Percentiles rank a stretch among this genome's conserved stretches.
Evolutionary conservation across 2,329 filamentous ascomycete species (phyloP).

Genomic region (Trichoderma simmonsii): DNA sequence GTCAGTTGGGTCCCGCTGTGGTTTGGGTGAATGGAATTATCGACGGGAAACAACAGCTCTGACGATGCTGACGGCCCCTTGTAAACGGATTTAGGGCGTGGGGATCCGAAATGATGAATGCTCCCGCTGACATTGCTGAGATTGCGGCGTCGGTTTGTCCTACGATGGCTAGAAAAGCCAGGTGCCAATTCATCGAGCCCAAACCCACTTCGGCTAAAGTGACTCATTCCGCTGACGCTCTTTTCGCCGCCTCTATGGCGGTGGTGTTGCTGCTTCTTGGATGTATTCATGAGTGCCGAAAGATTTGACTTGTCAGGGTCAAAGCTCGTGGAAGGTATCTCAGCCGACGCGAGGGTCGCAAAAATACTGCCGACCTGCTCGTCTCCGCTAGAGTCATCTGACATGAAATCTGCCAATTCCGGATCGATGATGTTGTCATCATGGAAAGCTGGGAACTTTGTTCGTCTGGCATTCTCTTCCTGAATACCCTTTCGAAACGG

Average conservation of each 20-base stretch:
- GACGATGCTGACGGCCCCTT: slow-evolving; percentile 54
- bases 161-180: slow-evolving; percentile 57
- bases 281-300: slow-evolving; percentile 66
- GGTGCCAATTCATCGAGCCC: slow-evolving; percentile 58
- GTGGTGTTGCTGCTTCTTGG: slow-evolving; percentile 64
- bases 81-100: slow-evolving; percentile 59
- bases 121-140: slow-evolving; percentile 77
- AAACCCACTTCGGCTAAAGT: slow-evolving; percentile 60
- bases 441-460: slow-evolving; percentile 82
- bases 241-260: slow-evolving; percentile 72
- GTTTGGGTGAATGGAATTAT: slow-evolving; percentile 41
- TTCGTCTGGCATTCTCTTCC: slow-evolving; percentile 62
- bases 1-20: slow-evolving; percentile 52
- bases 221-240: slow-evolving; percentile 67
- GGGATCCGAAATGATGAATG: slow-evolving; percentile 66
- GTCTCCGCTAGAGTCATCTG: slow-evolving; percentile 89
- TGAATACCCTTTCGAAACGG: slow-evolving; percentile 75
- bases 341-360: slow-evolving; percentile 66
- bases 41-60: slow-evolving; percentile 49
- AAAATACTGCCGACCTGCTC: slow-evolving; percentile 84
- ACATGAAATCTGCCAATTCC: slow-evolving; percentile 91
- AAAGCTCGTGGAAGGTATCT: slow-evolving; percentile 60
- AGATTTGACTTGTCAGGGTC: slow-evolving; percentile 75
- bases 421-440: slow-evolving; percentile 98
- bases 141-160: slow-evolving; percentile 71